phyloP scores from a whole-genome alignment of 805 yeast genomes.

The Metschnikowia lunata region DNA sequence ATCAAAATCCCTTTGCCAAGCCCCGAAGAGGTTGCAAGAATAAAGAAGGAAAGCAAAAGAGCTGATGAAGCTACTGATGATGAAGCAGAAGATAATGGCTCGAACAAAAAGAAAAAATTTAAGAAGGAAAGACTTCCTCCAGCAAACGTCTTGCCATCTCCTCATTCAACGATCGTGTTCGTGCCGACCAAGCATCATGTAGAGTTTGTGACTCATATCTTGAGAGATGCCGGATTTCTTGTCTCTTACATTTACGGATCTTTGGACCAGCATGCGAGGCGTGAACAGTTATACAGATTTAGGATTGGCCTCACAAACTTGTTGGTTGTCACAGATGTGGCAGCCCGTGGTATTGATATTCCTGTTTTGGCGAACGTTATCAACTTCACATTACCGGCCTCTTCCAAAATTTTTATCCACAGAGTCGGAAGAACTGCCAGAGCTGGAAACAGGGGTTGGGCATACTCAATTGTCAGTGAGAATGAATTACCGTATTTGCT shows the following conservation, averaged over 20 bases:
- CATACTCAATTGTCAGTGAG: constrained; percentile 82
- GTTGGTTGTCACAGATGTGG: constrained; percentile 96
- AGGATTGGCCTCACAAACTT: constrained; percentile 77
- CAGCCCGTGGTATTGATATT: constrained; percentile 98
- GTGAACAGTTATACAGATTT: constrained; percentile 79
- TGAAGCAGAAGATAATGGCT: constrained; percentile 27
- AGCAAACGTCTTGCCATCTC: constrained; percentile 81
- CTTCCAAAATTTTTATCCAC: constrained; percentile 91
- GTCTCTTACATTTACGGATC: constrained; percentile 91
- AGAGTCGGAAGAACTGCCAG: constrained; percentile 99
- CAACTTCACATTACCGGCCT: constrained; percentile 84
- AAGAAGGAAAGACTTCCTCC: constrained; percentile 62
- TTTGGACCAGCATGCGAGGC: constrained; percentile 91
- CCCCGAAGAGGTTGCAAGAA: constrained; percentile 54
- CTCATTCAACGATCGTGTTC: constrained; percentile 82
- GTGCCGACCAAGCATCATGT: constrained; percentile 98
- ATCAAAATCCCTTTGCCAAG: constrained; percentile 82
- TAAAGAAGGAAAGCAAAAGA: constrained; percentile 50
- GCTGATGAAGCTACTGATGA: constrained; percentile 41
- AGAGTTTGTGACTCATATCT: constrained; percentile 72
- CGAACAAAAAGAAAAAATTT: constrained; percentile 32
- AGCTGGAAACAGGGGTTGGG: constrained; percentile 98
- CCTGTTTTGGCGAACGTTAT: constrained; percentile 94
- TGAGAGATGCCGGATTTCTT: constrained; percentile 77
- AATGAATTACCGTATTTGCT: constrained; percentile 84